These are phyloP conservation scores for Thielaviopsis musarum DNA, from an alignment of 2,329 filamentous ascomycete species.

Conservation along the genomic window DNA sequence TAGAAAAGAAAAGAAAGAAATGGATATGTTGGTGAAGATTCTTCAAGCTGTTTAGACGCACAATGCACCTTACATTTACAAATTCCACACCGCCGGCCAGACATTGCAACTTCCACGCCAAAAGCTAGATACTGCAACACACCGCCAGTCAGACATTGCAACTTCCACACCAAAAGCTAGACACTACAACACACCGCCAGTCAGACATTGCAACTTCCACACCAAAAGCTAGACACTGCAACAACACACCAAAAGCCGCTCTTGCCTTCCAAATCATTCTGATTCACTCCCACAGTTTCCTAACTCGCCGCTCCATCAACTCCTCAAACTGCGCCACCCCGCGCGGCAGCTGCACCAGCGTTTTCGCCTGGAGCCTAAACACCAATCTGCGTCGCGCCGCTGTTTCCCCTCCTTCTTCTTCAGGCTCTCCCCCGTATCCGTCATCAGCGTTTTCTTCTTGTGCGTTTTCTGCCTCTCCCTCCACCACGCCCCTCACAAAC, in stretches of 20 bases:
- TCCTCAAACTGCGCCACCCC: slow-evolving; percentile 52
- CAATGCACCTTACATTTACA: no score
- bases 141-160: no score
- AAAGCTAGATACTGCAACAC: slow-evolving; percentile 1
- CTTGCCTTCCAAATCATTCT: slow-evolving; percentile 11
- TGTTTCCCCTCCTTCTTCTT: slow-evolving; percentile 22
- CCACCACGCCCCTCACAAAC: slow-evolving; percentile 58
- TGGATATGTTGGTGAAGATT: no score
- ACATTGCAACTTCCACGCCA: no score
- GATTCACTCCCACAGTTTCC: slow-evolving; percentile 22
- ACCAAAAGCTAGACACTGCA: neutral
- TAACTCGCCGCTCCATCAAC: slow-evolving; percentile 41
- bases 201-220: no score
- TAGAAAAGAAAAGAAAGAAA: no score
- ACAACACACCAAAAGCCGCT: slow-evolving; percentile 18
- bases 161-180: slow-evolving; percentile 17
- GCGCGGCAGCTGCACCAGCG: slow-evolving; percentile 34
- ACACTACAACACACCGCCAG: no score
- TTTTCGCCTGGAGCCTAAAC: slow-evolving; percentile 42
- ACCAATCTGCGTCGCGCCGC: slow-evolving; percentile 20
- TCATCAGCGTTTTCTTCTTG: slow-evolving; percentile 23
- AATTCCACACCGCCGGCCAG: no score
- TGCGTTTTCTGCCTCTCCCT: slow-evolving; percentile 33
- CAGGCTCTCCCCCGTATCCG: slow-evolving; percentile 24
- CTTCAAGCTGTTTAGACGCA: no score